Conservation (phyloP, 192 early-diverging fungal species). For the Chytriomyces confervae region DNA sequence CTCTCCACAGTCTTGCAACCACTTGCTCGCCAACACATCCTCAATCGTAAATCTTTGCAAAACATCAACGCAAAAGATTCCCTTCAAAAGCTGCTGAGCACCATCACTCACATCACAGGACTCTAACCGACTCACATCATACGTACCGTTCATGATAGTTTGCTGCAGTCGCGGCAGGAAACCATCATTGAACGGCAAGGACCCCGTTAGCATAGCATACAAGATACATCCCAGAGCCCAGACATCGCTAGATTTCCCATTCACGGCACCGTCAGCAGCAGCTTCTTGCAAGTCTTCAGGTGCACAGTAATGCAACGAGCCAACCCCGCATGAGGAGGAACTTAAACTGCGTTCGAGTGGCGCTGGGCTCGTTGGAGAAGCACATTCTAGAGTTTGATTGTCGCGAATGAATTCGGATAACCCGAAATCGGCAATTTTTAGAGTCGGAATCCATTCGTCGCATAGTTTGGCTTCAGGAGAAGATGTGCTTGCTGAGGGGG, state of each 20-base stretch:
- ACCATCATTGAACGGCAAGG: constrained; percentile 78
- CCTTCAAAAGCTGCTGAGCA: constrained; percentile 49
- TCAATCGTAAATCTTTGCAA: constrained; percentile 61
- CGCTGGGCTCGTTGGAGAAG: background rate
- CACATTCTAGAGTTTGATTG: background rate
- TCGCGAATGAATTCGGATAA: constrained; percentile 56
- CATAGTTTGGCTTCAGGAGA: background rate
- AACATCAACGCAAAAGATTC: constrained; percentile 63
- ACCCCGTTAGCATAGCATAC: constrained; percentile 74
- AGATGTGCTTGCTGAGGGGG: background rate
- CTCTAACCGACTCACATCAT: constrained; percentile 53
- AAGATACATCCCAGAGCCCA: constrained; percentile 81
- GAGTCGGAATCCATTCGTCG: constrained; percentile 3
- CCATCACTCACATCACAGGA: constrained; percentile 16
- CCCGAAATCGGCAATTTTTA: constrained; percentile 91
- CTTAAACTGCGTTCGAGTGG: background rate
- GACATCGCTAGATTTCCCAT: constrained; percentile 65
- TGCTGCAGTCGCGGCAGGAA: constrained; percentile 73
- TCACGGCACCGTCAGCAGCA: background rate
- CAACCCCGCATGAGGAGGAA: constrained; percentile 38
- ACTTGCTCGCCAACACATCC: constrained; percentile 54
- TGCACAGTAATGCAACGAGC: constrained; percentile 72
- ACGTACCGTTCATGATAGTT: constrained; percentile 70
- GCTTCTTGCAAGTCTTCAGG: constrained; percentile 70
- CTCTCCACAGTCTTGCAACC: constrained; percentile 31